Percentiles rank a stretch among this genome's conserved stretches.
phyloP scores from a whole-genome alignment of 2,329 filamentous ascomycete species.

The Fusarium equiseti region DNA sequence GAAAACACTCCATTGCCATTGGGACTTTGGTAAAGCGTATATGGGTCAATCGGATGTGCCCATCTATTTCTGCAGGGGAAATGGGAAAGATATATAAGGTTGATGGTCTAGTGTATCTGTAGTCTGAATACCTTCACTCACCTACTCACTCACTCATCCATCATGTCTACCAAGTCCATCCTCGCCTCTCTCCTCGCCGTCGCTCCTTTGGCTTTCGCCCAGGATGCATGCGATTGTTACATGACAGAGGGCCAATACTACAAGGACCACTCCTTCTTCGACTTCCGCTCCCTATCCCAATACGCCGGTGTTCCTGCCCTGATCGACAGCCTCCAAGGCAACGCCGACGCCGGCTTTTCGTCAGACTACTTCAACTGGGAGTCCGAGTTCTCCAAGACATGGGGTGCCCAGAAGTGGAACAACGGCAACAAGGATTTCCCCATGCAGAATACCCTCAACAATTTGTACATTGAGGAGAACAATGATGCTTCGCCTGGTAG shows the following conservation, averaged over 20 bases:
- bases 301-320: slow-evolving; percentile 49
- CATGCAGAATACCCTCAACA: slow-evolving; percentile 56
- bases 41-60: slow-evolving; percentile 12
- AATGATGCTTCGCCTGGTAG: slow-evolving; percentile 45
- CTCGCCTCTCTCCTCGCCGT: slow-evolving; percentile 41
- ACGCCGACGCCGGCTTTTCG: slow-evolving; percentile 50
- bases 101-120: background rate
- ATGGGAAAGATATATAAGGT: slow-evolving; percentile 3
- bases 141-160: background rate
- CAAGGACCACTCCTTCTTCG: slow-evolving; percentile 46
- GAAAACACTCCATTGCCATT: background rate
- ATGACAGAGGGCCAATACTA: slow-evolving; percentile 47
- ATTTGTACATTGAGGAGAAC: slow-evolving; percentile 60
- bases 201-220: slow-evolving; percentile 37
- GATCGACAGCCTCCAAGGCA: slow-evolving; percentile 48
- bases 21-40: slow-evolving; percentile 9
- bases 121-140: background rate
- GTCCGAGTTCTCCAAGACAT: slow-evolving; percentile 50
- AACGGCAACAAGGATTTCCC: slow-evolving; percentile 52
- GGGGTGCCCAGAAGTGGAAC: slow-evolving; percentile 55
- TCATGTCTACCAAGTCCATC: slow-evolving; percentile 41
- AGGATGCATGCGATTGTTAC: slow-evolving; percentile 50
- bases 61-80: background rate
- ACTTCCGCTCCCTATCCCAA: slow-evolving; percentile 49
- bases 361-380: slow-evolving; percentile 53